These are phyloP conservation scores for Fusarium nygamai DNA, from an alignment of 2,329 filamentous ascomycete species.

Conservation along the genomic window DNA sequence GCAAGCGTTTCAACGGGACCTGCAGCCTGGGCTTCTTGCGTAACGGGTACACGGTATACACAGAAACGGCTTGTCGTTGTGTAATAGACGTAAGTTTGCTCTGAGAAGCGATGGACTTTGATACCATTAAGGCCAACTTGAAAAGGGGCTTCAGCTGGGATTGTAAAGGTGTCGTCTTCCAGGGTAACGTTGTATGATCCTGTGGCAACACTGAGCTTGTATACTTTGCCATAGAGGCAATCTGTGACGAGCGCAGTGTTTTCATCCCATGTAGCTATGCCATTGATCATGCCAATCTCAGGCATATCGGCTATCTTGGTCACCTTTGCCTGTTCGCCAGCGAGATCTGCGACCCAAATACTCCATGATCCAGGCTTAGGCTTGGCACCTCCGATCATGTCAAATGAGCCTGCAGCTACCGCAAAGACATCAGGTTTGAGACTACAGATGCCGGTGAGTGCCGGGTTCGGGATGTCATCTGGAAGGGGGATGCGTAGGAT, in stretches of 20 bases:
- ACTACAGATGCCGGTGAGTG: constrained; percentile 33
- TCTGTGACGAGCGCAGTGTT: constrained; percentile 30
- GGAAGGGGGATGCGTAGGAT: constrained; percentile 13
- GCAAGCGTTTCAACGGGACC: constrained; percentile 27
- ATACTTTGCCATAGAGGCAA: constrained; percentile 29
- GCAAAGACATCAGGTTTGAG: constrained; percentile 32
- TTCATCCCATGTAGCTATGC: constrained; percentile 34
- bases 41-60: constrained; percentile 26
- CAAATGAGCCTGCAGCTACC: constrained; percentile 25
- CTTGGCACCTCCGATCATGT: constrained; percentile 15
- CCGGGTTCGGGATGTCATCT: constrained; percentile 1
- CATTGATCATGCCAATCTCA: constrained; percentile 29
- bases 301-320: constrained; percentile 8
- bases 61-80: constrained; percentile 29
- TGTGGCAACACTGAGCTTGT: constrained; percentile 24
- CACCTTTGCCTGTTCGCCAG: not conserved
- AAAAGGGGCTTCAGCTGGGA: constrained; percentile 13
- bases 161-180: constrained; percentile 29
- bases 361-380: constrained; percentile 20
- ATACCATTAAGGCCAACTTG: constrained; percentile 34
- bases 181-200: constrained; percentile 20
- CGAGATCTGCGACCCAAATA: constrained; percentile 35
- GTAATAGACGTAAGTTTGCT: constrained; percentile 29
- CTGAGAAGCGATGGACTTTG: constrained; percentile 24
- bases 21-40: not conserved